These are phyloP conservation scores for Rhizopus microsporus DNA, from an alignment of 371 early-diverging fungal genomes.

Conservation along the genomic window DNA sequence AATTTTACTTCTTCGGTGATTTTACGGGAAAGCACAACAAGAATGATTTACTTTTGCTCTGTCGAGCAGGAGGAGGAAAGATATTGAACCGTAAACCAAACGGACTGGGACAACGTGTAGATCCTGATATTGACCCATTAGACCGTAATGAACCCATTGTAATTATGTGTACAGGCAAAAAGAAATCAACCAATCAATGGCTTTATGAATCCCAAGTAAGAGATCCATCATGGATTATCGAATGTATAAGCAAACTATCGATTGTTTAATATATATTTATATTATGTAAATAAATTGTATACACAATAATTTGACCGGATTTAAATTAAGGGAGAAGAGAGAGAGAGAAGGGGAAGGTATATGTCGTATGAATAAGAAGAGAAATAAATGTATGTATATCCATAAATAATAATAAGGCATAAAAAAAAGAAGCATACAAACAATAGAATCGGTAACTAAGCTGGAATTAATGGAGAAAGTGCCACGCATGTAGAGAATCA, in stretches of 20 bases:
- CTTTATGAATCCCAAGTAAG: slow-evolving; percentile 27
- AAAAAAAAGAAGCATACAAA: neutral
- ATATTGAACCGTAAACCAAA: slow-evolving; percentile 28
- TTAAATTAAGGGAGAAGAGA: neutral
- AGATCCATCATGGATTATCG: slow-evolving; percentile 28
- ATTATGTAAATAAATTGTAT: slow-evolving; percentile 1
- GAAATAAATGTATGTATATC: slow-evolving; percentile 7
- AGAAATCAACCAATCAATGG: slow-evolving; percentile 6
- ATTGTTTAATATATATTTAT: slow-evolving; percentile 9
- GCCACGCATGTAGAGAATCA: neutral
- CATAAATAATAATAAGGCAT: slow-evolving; percentile 4
- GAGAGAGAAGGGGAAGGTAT: neutral
- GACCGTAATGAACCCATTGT: slow-evolving; percentile 15
- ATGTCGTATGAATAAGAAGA: slow-evolving; percentile 2
- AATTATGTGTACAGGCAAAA: slow-evolving; percentile 4
- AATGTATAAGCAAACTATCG: slow-evolving; percentile 25
- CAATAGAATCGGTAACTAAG: neutral
- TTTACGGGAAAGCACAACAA: slow-evolving; percentile 31
- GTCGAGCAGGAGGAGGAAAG: slow-evolving; percentile 30
- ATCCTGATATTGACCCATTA: neutral
- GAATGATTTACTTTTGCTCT: slow-evolving; percentile 24
- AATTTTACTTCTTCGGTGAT: slow-evolving; percentile 34
- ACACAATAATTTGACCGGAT: slow-evolving; percentile 2
- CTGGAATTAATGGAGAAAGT: neutral
- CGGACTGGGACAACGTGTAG: neutral